Evolutionary conservation across 2,329 filamentous ascomycete species (phyloP).

Genomic region (Ascosphaera apis): DNA sequence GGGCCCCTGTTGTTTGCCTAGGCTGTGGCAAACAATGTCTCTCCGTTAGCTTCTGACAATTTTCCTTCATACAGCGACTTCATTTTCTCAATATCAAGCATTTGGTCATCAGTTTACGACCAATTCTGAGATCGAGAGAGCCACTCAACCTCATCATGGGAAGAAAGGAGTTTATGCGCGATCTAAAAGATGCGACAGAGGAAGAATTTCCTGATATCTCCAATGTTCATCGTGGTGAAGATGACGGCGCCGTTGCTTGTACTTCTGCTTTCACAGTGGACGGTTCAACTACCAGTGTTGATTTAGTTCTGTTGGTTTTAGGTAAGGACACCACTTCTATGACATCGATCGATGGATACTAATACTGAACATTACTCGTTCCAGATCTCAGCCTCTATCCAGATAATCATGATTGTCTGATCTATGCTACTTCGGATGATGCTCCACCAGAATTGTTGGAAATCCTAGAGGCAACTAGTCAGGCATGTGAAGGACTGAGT

Average conservation of each 20-base stretch:
- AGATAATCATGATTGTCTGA: slow-evolving; percentile 30
- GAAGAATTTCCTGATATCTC: slow-evolving; percentile 26
- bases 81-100: too few species aligned
- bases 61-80: too few species aligned
- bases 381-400: slow-evolving; percentile 39
- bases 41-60: too few species aligned
- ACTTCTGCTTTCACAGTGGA: slow-evolving; percentile 27
- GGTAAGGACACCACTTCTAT: slow-evolving; percentile 11
- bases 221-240: slow-evolving; percentile 36
- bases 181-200: slow-evolving; percentile 24
- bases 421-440: slow-evolving; percentile 28
- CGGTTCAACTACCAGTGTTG: too few species aligned
- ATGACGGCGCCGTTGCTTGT: slow-evolving; percentile 51
- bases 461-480: slow-evolving; percentile 24
- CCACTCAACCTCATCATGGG: slow-evolving; percentile 31
- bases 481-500: slow-evolving; percentile 19
- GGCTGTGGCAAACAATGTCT: too few species aligned
- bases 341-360: not conserved
- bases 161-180: slow-evolving; percentile 39
- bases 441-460: slow-evolving; percentile 10
- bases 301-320: slow-evolving; percentile 17
- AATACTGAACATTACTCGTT: slow-evolving; percentile 8
- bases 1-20: too few species aligned
- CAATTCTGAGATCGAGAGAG: too few species aligned
- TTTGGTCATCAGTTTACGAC: too few species aligned